Conservation (phyloP, 108 stramenopile species). For the Nitzschia sp. region DNA sequence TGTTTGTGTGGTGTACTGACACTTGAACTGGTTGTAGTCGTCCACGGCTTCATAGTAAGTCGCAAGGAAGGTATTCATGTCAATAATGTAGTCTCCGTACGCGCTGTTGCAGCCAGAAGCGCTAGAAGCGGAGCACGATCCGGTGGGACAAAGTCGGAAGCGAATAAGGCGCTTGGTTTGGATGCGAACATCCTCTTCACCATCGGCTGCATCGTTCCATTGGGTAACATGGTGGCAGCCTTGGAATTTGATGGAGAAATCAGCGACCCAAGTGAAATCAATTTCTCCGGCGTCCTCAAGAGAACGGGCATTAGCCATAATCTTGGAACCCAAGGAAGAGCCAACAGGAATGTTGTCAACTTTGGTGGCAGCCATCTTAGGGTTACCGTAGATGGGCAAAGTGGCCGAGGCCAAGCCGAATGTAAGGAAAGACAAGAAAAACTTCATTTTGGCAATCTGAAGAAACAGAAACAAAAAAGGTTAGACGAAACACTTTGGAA, state of each 20-base stretch:
- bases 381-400: conserved; percentile 37
- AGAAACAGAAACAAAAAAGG: no score
- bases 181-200: conserved; percentile 65
- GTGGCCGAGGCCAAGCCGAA: conserved; percentile 32
- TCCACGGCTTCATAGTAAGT: conserved; percentile 56
- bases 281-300: conserved; percentile 43
- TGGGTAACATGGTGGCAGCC: conserved; percentile 82
- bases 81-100: conserved; percentile 88
- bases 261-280: conserved; percentile 69
- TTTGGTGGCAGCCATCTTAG: conserved; percentile 10
- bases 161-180: conserved; percentile 73
- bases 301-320: conserved; percentile 65
- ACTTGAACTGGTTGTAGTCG: conserved; percentile 54
- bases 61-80: conserved; percentile 76
- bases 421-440: conserved; percentile 32
- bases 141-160: conserved; percentile 80
- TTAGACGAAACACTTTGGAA: no score
- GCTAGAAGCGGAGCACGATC: conserved; percentile 50
- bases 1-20: conserved; percentile 44
- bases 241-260: conserved; percentile 86
- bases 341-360: conserved; percentile 43
- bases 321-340: conserved; percentile 46
- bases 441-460: conserved; percentile 41
- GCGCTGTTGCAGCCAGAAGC: conserved; percentile 58
- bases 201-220: conserved; percentile 72